Conservation (phyloP, 2,329 filamentous ascomycete species). For the Cephalotrichum gorgonifer region DNA sequence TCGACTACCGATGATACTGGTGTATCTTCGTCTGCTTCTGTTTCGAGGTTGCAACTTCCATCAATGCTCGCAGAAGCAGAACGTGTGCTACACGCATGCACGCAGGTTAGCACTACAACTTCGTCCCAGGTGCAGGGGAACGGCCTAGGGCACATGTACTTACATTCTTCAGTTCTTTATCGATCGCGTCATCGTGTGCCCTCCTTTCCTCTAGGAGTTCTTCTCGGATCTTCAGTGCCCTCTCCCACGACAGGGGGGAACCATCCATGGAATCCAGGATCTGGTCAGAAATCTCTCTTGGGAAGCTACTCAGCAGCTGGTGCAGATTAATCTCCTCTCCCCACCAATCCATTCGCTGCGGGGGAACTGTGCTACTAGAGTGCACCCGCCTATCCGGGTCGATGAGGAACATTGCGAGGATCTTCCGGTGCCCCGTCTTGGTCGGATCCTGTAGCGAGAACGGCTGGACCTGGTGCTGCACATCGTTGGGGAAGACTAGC, state of each 20-base stretch:
- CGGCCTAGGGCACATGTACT: no score
- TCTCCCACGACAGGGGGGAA: slow-evolving; percentile 17
- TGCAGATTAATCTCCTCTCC: slow-evolving; percentile 32
- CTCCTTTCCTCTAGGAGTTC: slow-evolving; percentile 25
- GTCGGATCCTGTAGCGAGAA: slow-evolving; percentile 38
- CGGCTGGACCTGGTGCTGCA: slow-evolving; percentile 38
- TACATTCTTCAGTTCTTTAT: background rate
- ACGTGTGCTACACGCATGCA: background rate
- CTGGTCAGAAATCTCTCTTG: slow-evolving; percentile 17
- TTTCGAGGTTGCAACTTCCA: no score
- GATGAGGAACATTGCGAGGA: slow-evolving; percentile 48
- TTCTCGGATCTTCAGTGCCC: slow-evolving; percentile 24
- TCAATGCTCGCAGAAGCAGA: background rate
- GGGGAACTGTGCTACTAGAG: slow-evolving; percentile 27
- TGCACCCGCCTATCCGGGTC: slow-evolving; percentile 42
- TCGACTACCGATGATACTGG: no score
- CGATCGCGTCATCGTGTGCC: background rate
- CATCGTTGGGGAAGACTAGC: slow-evolving; percentile 29
- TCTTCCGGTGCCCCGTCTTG: slow-evolving; percentile 42
- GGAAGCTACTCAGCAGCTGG: slow-evolving; percentile 14
- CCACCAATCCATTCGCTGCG: slow-evolving; percentile 26
- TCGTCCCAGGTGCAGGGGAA: background rate
- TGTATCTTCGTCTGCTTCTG: no score
- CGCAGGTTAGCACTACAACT: background rate
- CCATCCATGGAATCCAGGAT: slow-evolving; percentile 13